Percentiles rank a stretch among this genome's conserved stretches.
Evolutionary conservation across 2,329 filamentous ascomycete species (phyloP).

Genomic region (Aspergillus fischeri): DNA sequence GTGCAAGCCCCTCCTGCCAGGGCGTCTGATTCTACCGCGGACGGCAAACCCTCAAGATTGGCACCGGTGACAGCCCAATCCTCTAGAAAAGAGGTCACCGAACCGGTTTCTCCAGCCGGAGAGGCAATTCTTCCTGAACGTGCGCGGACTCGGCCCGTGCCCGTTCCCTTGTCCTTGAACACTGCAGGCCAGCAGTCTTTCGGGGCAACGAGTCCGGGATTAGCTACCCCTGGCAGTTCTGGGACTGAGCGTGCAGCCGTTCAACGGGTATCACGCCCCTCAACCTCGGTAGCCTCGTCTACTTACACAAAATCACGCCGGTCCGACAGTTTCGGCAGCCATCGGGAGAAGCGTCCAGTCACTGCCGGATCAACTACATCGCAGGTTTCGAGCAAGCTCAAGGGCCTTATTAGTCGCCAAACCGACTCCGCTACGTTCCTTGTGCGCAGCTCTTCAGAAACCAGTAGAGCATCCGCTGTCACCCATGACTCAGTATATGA

Average conservation of each 20-base stretch:
- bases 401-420: slow-evolving; percentile 37
- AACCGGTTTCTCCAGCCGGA: slow-evolving; percentile 25
- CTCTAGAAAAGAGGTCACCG: slow-evolving; percentile 14
- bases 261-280: slow-evolving; percentile 36
- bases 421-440: slow-evolving; percentile 26
- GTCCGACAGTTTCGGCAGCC: slow-evolving; percentile 38
- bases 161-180: slow-evolving; percentile 22
- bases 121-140: slow-evolving; percentile 25
- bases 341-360: slow-evolving; percentile 35
- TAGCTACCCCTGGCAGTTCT: slow-evolving; percentile 20
- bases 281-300: slow-evolving; percentile 25
- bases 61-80: not conserved
- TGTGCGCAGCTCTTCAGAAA: slow-evolving; percentile 35
- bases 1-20: slow-evolving; percentile 6
- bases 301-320: slow-evolving; percentile 28
- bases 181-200: slow-evolving; percentile 21
- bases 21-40: slow-evolving; percentile 1
- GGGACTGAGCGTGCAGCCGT: slow-evolving; percentile 38
- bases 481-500: slow-evolving; percentile 37
- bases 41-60: not conserved
- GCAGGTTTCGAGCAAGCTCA: slow-evolving; percentile 39
- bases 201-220: slow-evolving; percentile 14
- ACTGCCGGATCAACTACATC: slow-evolving; percentile 40
- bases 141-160: slow-evolving; percentile 24
- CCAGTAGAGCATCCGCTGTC: slow-evolving; percentile 25